phyloP scores from a whole-genome alignment of 1,284 basidiomycete species.

The Naganishia liquefaciens region DNA sequence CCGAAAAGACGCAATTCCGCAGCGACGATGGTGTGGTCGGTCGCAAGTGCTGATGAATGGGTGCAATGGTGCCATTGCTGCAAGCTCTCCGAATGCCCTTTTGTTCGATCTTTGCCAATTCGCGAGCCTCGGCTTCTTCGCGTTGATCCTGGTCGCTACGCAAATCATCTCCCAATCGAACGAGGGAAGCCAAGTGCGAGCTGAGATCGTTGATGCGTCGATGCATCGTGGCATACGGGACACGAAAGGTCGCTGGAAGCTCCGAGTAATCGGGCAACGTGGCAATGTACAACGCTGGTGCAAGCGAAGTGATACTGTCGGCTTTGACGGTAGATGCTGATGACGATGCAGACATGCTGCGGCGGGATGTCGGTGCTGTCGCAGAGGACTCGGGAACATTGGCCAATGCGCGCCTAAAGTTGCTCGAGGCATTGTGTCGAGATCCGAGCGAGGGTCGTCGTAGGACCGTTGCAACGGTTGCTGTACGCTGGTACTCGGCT shows the following conservation, averaged over 20 bases:
- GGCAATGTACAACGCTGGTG: slow-evolving; percentile 44
- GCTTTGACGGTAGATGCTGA: slow-evolving; percentile 40
- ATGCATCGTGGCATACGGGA: slow-evolving; percentile 39
- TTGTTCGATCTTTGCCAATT: slow-evolving; percentile 45
- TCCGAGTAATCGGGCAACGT: slow-evolving; percentile 46
- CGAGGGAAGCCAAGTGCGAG: slow-evolving; percentile 44
- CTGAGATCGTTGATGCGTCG: slow-evolving; percentile 34
- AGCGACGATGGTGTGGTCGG: slow-evolving; percentile 8
- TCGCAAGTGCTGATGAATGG: slow-evolving; percentile 34
- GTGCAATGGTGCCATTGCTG: slow-evolving; percentile 39
- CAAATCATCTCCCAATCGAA: slow-evolving; percentile 44
- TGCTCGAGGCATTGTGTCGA: slow-evolving; percentile 5
- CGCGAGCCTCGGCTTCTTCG: slow-evolving; percentile 48
- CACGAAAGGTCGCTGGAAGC: slow-evolving; percentile 41
- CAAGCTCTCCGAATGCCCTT: slow-evolving; percentile 46
- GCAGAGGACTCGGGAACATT: slow-evolving; percentile 34
- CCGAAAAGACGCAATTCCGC: slow-evolving; percentile 5
- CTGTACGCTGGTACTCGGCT: not conserved
- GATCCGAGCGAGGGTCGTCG: slow-evolving; percentile 12
- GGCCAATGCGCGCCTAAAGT: slow-evolving; percentile 1
- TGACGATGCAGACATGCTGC: slow-evolving; percentile 29
- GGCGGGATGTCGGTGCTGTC: slow-evolving; percentile 13
- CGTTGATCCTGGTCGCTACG: slow-evolving; percentile 52
- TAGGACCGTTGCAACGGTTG: slow-evolving; percentile 12
- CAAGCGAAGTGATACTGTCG: slow-evolving; percentile 36